Base-by-base conservation (phyloP, 495 filamentous ascomycete genomes). In the Penicillium dipodomyicola region DNA sequence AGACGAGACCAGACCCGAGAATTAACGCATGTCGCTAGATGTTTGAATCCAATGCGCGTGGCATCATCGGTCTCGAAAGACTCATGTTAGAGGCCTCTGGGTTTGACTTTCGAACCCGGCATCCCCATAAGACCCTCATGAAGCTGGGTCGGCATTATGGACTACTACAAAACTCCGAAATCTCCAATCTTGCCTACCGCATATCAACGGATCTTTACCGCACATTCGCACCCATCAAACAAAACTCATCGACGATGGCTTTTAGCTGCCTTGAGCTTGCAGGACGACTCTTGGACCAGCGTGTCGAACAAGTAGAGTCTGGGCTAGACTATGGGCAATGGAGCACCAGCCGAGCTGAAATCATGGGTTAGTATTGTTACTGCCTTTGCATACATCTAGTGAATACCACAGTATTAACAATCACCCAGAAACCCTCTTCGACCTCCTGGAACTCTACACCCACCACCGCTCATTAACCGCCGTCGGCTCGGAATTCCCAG, bases 21-120 rank as follows among this genome's bases (percentile, higher is more conserved):
- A 30, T 40, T 65, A 9, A 65, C 52, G 10, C 10, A 17, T 25
- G 25, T 45, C 10, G 17, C 15, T 52, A 96, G 90, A 67, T 86
- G 8, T 95, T 98, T 63, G 94, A 97, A 44, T 71, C 73, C 10
- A 81, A 83, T 17, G 85, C 86, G 10, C 87, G 89, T 52, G 81
- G 83, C 35, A 88, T 96, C 54, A 91, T 96, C 53, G 91, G 89
- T 9, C 80, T 97, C 2, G 94, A 98, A 67, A 80, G 94, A 23
- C 84, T 94, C 52, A 95, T 98, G 74, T 87, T 98, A n/a, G 94
- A 98, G 71, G 84, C 87, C 3, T 86, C 90, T 22, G 87, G 87
- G 49, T 98, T 97, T 65, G 94, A 98, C 71, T 97, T 96, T 65
- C 85, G 93, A n/a, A 88, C 84, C 41, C 87, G 91, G 35, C 87